Base-by-base conservation (phyloP, 345 rosid species). In the Rhizophora apiculata region DNA sequence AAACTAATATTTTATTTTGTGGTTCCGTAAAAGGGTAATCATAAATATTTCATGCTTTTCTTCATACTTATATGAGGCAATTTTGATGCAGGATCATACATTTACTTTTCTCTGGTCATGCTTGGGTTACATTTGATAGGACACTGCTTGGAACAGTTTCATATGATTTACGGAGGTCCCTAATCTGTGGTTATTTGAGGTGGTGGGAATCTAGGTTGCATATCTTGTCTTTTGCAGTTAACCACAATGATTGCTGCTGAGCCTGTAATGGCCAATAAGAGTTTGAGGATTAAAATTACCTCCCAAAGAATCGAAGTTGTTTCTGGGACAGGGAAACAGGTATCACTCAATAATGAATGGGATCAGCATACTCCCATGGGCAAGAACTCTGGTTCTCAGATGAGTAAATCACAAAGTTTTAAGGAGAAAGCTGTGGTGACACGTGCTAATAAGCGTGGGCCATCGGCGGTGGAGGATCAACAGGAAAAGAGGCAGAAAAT, bases 281-380 rank as follows among this genome's bases (percentile, higher is more conserved):
- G 77, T 73, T 59, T 93, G 73, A 91, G 78, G 78, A 82, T 85
- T 55, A 93, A 88, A 72, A 78, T 89, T 65, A 72, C 91, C 8
- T 62, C 78, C 62, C 83, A 77, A 68, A 80, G 77, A 6, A 26
- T 74, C 63, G 82, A 82, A 70, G 74, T 67, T 53, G 71, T 52
- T 36, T 26, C 76, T 30, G 81, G 53, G 21, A 20, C 74, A 3
- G 76, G 56, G 60, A 75, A 63, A 61, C 63, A 71, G 64, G 13
- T 43, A 43, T 43, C 49, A 13, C 49, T 3, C 5, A 2, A 62
- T 5, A 71, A 66, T 53, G 73, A 73, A 5, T 65, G 80, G 72
- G 64, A 22, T 24, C 31, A 52, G 34, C 62, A 39, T 32, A 27
- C 66, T 8, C 53, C 75, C 64, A 60, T n/a, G 34, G 55, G 52